Evolutionary conservation across 345 rosid genomes (phyloP), one percentile per base, ranked within the genome.

Genomic region (Brassica rapa): DNA sequence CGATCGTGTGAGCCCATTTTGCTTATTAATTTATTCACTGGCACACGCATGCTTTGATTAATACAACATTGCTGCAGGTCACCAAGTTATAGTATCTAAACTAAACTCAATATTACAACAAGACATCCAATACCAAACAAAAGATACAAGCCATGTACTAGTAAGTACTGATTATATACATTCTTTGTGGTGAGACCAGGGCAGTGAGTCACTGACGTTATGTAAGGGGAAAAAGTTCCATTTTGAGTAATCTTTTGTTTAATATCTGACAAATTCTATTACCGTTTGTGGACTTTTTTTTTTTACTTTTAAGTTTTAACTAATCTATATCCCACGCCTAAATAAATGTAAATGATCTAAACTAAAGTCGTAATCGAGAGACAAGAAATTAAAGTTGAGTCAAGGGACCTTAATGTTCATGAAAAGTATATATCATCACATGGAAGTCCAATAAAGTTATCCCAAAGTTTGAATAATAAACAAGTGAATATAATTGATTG

Each of bases 371-470:
- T 53, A 79, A 74, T 68, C 51, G 27, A 51, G 49, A 49, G 78
- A 79, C 78, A 79, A 73, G 64, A 53, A 30, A 19, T 51, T 73
- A 73, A 63, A 35, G 51, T 49, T 51, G 46, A 67, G 71, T 74
- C 71, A 74, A 74, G 75, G 82, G 82, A 68, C 82, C 82, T 66
- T 53, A 10, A 12, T 68, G 78, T 68, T 68, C 27, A 9, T 21
- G 82, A 68, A 74, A 80, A 80, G 79, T 80, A 35, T 73, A 68
- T 68, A 62, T 80, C 79, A 69, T 62, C 79, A 80, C 82, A 80
- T 80, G 82, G 71, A 80, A 3, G 8, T 41, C 61, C 23, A 23
- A 68, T 51, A 80, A 74, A 80, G 75, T 4, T 37, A 46, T 79
- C 68, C 68, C 74, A 79, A 73, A 79, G 65, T 79, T 73, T 62